Base-by-base conservation (phyloP, 1,284 basidiomycete genomes). In the Schizophyllum commune region DNA sequence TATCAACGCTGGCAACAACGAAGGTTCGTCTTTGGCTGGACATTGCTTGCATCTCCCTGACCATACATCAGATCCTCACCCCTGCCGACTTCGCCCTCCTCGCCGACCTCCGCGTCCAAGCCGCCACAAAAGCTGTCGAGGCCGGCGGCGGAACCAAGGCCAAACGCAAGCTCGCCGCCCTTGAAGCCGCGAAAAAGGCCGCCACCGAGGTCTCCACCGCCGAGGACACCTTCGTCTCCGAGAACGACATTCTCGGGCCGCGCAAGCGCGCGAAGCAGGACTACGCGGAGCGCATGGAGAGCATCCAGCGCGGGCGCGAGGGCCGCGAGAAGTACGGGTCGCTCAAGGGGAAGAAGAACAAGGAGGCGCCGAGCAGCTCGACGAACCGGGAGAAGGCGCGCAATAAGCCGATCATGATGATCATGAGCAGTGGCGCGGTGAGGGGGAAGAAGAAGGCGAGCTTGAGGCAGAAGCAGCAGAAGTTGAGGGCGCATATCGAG, bases 41-140 rank as follows among this genome's bases (percentile, higher is more conserved):
- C 47, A 8, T 32, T 57, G 39, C 51, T 51, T 53, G 33, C 33
- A 34, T 9, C 60, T 19, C 39, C 33, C 27, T 22, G 17, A 60
- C 61, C 52, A 54, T 53, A 17, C 21, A 52, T 9, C 62, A 96
- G 93, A 99, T 99, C 69, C 85, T 99, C 39, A 99, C 97, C 0
- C 97, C 97, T 0, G 96, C 96, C 32, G 96, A 99, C 75, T 99
- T 98, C 73, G 92, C 92, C 0, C 79, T 98, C 58, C 83, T 99
- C 61, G 93, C 94, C 68, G 93, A 98, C 68, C 85, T 99, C 8
- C 89, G 91, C 7, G 82, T 94, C 61, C 83, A 92, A 75, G 91
- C 89, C 0, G 92, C 92, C n/a, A 78, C 81, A 20, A 82, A 86
- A 61, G 86, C 85, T 1, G 86, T 91, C 8, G 87, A 92, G 68